Evolutionary conservation across 805 yeast genomes (phyloP), one percentile per base, ranked within the genome.

Genomic region (Komagataella pseudopastoris): DNA sequence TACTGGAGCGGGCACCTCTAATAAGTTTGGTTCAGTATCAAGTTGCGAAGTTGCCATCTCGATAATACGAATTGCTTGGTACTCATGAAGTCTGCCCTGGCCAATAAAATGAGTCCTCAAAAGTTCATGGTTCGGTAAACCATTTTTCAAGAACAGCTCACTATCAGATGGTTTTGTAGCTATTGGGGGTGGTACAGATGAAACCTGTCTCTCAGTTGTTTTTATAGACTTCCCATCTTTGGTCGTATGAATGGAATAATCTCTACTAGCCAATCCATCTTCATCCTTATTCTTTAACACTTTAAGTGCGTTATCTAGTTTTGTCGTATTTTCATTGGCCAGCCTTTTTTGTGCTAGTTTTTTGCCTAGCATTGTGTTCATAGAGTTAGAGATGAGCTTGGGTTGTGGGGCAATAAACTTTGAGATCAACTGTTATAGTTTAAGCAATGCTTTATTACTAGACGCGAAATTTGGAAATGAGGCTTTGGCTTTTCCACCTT

Each of bases 1-100:
- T 2, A 91, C 87, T 0, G 98, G 99, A 0, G 96, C 95, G 2
- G 89, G 90, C 1, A 93, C 85, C 17, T 75, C 74, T 50, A 91
- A 69, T 58, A 91, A 63, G 59, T 86, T 91, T 5, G 96, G 95
- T 61, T 91, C 98, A 44, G 67, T 63, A 12, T 74, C 63, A 52
- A 93, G 72, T 6, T 82, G 63, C 20, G 70, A 71, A 0, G 89
- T 81, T 6, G 95, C 95, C 65, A 71, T 72, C 17, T 69, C 62
- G 46, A 91, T 63, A 51, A 91, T 90, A 47, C 71, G 71, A 47
- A 82, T 58, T 0, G 87, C 88, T 63, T 91, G 97, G 8, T 71
- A 71, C 51, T 81, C 83, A 12, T 76, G 71, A 45, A 91, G 69
- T 52, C 96, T 74, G 2, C 99, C 98, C 65, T 93, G 97, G 45